Base-by-base conservation (phyloP, 2,329 filamentous ascomycete species). In the Hymenoscyphus fructigenus region DNA sequence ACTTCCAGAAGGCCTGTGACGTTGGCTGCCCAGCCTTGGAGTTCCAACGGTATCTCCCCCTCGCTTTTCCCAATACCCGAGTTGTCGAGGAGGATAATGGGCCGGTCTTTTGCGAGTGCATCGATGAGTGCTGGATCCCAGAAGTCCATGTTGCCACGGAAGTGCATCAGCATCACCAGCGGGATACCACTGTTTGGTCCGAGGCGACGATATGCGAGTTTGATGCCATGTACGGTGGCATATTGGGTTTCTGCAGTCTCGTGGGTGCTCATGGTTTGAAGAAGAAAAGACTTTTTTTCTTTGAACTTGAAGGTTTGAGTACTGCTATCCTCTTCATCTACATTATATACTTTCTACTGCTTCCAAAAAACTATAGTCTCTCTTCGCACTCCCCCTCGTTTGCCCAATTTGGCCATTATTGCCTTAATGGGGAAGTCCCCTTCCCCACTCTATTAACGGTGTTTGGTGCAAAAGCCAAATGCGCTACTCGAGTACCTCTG, bases 71-170 rank as follows among this genome's bases (percentile, higher is more conserved):
- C 78, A 29, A 76, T 70, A 14, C 78, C 77, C 6, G 75, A 69
- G 56, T 76, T 74, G 72, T 79, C 77, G 59, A 79, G 71, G 56
- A 78, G 68, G 47, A 79, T 65, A 50, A 79, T 65, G 1, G 71
- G 71, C 0, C 77, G 73, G 6, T 61, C 65, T 3, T 66, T 61
- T 17, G 74, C 73, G 12, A 79, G 69, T 12, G 68, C 62, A 57
- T 78, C 77, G 68, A 79, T 70, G 41, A 79, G 65, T 12, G 66
- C 62, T 26, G 73, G 72, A 64, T 75, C 72, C 69, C 69, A 71
- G 36, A 64, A 68, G 56, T 70, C 72, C 70, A 75, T 74, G 64
- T 70, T 74, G 17, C 69, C 71, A 26, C 74, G 63, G 50, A 74
- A 74, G 61, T 74, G 71, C 32, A 71, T 70, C 32, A 71, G 64